A percentile compares a stretch with the other conserved stretches of the same genome.
Conservation (phyloP, 805 yeast species). For the Candida railenensis region DNA sequence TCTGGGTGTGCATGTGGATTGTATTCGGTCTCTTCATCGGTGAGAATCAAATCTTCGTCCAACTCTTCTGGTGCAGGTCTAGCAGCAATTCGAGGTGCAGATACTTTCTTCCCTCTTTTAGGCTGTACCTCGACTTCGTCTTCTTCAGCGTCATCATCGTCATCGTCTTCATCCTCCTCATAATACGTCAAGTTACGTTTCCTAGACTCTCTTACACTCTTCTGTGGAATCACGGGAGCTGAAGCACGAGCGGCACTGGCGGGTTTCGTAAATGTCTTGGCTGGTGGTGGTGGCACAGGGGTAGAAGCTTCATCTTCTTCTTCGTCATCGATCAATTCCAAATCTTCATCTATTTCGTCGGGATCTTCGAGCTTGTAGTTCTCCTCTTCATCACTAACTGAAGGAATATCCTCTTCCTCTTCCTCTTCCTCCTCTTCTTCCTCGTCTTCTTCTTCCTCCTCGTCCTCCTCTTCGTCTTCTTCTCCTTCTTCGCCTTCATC, state of each 20-base stretch:
- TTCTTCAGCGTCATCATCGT: slow-evolving; percentile 22
- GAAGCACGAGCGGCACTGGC: neutral
- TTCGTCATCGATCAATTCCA: slow-evolving; percentile 28
- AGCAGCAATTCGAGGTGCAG: neutral
- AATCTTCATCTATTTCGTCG: slow-evolving; percentile 37
- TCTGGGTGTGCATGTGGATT: slow-evolving; percentile 43
- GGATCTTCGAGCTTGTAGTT: slow-evolving; percentile 31
- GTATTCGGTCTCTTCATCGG: slow-evolving; percentile 45
- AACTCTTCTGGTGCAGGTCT: slow-evolving; percentile 27
- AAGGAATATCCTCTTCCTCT: slow-evolving; percentile 17
- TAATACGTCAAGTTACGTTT: slow-evolving; percentile 39
- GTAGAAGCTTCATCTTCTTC: slow-evolving; percentile 15
- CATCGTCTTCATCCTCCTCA: slow-evolving; percentile 34
- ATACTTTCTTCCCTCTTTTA: neutral
- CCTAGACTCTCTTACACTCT: slow-evolving; percentile 24
- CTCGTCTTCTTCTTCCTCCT: slow-evolving; percentile 14
- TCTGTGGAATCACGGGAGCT: neutral
- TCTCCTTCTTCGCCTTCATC: slow-evolving; percentile 10
- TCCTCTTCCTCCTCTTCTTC: slow-evolving; percentile 18
- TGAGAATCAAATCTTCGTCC: slow-evolving; percentile 34
- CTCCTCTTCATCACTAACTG: slow-evolving; percentile 30
- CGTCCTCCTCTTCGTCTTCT: slow-evolving; percentile 14
- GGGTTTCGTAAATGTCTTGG: neutral
- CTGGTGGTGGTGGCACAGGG: neutral
- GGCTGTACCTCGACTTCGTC: neutral